Base-by-base conservation (phyloP, 345 rosid genomes). In the Tarenaya hassleriana region DNA sequence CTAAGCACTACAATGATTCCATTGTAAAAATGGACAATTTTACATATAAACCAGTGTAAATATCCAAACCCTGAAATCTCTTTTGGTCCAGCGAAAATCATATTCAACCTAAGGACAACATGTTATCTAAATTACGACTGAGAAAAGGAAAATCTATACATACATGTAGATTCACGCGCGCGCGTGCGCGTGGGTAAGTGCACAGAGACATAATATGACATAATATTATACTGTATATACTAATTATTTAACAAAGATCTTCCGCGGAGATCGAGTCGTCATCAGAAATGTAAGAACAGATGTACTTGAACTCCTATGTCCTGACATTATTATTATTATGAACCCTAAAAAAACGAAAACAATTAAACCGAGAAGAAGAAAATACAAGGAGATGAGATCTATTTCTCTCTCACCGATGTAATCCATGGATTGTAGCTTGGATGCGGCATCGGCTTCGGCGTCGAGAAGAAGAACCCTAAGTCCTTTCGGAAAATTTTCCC, bases 401-500 rank as follows among this genome's bases (percentile, higher is more conserved):
- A 83, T 67, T 45, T 88, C 97, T 32, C 52, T 67, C 84, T 67
- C 45, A 94, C 99, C 99, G 48, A 77, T 61, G 73, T 86, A 94
- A 69, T 94, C 97, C 89, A 86, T 67, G 7, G 84, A 81, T 68
- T 94, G 87, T 31, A 94, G 97, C 68, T 69, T 76, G 21, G 88
- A 82, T 69, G 75, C 71, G 21, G 68, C 77, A 48, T 34, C 52
- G 46, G 39, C 69, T 64, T 75, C 81, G 39, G 68, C 58, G 20
- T 78, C 87, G 67, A 94, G 94, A 52, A 89, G 86, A 50, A 94
- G 99, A 65, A 88, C 80, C 63, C 70, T 73, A 62, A 94, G 97
- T 60, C 99, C 99, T 72, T 85, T 94, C 3, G 97, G 99, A 45
- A 94, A 94, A 60, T 78, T 82, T 66, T 83, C 82, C 97, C 97